Evolutionary conservation across 371 early-diverging fungal genomes (phyloP).

Genomic region (Rhizopus sp.): DNA sequence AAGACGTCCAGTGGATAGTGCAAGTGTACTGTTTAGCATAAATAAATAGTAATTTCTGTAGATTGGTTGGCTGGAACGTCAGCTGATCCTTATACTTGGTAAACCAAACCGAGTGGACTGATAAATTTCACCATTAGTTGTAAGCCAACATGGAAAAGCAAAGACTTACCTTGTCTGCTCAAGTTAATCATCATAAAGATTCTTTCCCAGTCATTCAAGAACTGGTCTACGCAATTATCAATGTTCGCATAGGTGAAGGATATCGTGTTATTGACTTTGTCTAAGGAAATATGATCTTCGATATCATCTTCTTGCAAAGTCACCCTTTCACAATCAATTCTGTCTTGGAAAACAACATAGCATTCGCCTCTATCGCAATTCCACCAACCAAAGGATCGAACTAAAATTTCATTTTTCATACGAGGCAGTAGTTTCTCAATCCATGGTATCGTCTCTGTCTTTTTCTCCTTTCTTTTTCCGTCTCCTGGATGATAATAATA

Average conservation of each 20-base stretch:
- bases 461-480: constrained; percentile 20
- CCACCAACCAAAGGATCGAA: constrained; percentile 53
- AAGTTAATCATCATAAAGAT: constrained; percentile 54
- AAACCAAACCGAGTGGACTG: constrained; percentile 45
- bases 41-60: constrained; percentile 36
- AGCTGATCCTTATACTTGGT: constrained; percentile 40
- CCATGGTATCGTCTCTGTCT: constrained; percentile 34
- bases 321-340: constrained; percentile 33
- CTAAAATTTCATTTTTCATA: constrained; percentile 40
- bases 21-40: constrained; percentile 46
- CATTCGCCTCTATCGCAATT: constrained; percentile 47
- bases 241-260: constrained; percentile 52
- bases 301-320: constrained; percentile 26
- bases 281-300: constrained; percentile 48
- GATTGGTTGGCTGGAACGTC: constrained; percentile 35
- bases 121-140: not conserved
- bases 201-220: constrained; percentile 50
- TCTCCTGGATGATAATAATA: constrained; percentile 14
- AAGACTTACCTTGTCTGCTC: constrained; percentile 38
- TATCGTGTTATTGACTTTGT: constrained; percentile 35
- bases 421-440: constrained; percentile 27
- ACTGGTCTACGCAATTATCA: constrained; percentile 40
- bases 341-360: constrained; percentile 49
- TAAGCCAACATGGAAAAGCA: not conserved
- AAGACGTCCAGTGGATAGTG: constrained; percentile 41